A percentile compares a stretch with the other conserved stretches of the same genome.
These are phyloP conservation scores for Plasmodium knowlesi DNA, from an alignment of 169 alveolate species.

Conservation along the genomic window DNA sequence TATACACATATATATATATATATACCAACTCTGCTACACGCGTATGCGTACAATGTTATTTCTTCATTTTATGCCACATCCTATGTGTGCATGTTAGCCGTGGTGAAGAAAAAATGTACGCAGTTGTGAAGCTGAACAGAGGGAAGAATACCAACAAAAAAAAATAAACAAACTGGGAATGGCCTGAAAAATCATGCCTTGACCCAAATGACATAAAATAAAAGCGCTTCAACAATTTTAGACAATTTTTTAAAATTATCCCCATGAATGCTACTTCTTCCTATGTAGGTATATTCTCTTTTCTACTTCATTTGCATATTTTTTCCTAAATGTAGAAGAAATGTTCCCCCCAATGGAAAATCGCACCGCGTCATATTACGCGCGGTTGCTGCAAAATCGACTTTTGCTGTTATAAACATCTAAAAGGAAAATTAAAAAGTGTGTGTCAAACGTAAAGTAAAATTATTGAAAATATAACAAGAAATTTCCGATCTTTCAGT, in stretches of 20 bases:
- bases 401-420: neutral
- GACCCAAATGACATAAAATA: neutral
- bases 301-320: neutral
- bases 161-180: neutral
- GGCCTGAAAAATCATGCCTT: neutral
- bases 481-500: neutral
- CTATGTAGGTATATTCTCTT: neutral
- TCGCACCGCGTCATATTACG: neutral
- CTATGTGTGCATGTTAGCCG: neutral
- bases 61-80: neutral
- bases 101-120: conserved; percentile 1
- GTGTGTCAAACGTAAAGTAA: neutral
- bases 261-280: neutral
- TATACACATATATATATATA: neutral
- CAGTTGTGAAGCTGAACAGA: neutral
- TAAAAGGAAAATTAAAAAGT: neutral
- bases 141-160: neutral
- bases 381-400: neutral
- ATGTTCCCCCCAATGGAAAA: neutral
- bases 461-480: neutral
- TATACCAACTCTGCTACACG: neutral
- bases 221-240: neutral
- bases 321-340: neutral
- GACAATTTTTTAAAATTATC: neutral
- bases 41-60: neutral